Evolutionary conservation across 192 early-diverging fungal species (phyloP), one percentile per base, ranked within the genome.

Genomic region (Diversispora eburnea): DNA sequence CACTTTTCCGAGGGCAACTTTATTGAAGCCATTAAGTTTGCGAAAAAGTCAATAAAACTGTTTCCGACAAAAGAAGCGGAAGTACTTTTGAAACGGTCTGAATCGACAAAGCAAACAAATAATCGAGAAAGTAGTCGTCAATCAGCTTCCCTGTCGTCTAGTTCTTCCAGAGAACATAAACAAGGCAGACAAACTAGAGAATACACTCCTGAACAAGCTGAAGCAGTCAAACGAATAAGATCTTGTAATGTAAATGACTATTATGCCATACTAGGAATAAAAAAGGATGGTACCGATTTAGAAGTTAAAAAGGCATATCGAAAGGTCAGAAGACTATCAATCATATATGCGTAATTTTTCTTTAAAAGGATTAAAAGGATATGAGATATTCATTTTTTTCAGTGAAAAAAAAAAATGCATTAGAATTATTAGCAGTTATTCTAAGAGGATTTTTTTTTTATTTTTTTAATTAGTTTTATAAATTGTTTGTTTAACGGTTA

Each of bases 271-370:
- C 81, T 98, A 8, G 88, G 90, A 9, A 78, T 96, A 56, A 84
- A 85, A 25, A 94, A 93, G 76, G 78, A 83, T 42, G 94, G 90
- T 55, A 84, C 87, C 13, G 93, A 95, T 15, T 77, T 73, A 3
- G 94, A 96, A 68, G 90, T 98, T 20, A 97, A 96, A 77, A 95
- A 94, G 81, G 91, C 96, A 20, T 98, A 98, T 82, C 84, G 95
- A 74, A 96, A 95, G 89, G 92, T 92, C 57, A 52, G 51, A 54
- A 17, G n/a, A 54, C 12, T 51, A 54, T 52, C 25, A 33, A 33
- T 33, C 25, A 52, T 54, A 54, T 54, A 10, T 54, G n/a, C 13
- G 12, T 4, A 17, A 17, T 17, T 54, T 54, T 17, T 4, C n/a
- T 12, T 54, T 54, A 54, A 17, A 17, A 17, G n/a, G 51, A n/a